A percentile compares a stretch with the other conserved stretches of the same genome.
Conservation (phyloP, 192 early-diverging fungal species). For the Endogone sp. region DNA sequence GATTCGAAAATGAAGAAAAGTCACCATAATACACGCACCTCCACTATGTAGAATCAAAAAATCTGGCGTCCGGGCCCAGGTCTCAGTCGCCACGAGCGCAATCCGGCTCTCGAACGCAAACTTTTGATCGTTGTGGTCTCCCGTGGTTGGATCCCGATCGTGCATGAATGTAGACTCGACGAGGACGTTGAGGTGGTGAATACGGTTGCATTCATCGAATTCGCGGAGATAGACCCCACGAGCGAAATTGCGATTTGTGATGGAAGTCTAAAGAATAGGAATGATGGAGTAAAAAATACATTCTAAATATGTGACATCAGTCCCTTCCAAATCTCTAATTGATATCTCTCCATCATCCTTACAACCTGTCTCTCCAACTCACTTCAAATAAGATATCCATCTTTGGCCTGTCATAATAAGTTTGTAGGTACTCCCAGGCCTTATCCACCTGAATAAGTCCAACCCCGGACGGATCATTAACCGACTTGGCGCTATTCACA, state of each 20-base stretch:
- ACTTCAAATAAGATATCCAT: constrained; percentile 71
- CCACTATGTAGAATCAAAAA: constrained; percentile 64
- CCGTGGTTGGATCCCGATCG: constrained; percentile 51
- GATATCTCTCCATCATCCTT: neutral
- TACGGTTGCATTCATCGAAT: constrained; percentile 59
- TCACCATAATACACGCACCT: constrained; percentile 30
- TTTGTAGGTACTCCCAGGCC: constrained; percentile 78
- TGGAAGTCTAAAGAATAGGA: constrained; percentile 12
- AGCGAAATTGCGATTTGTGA: constrained; percentile 31
- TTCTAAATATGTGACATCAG: neutral
- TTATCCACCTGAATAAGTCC: constrained; percentile 86
- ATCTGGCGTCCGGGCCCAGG: constrained; percentile 79
- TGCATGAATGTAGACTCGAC: constrained; percentile 60
- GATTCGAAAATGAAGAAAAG: neutral
- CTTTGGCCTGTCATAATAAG: constrained; percentile 44
- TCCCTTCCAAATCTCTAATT: neutral
- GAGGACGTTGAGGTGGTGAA: constrained; percentile 51
- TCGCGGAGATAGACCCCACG: constrained; percentile 92
- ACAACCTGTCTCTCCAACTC: constrained; percentile 11
- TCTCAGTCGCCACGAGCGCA: constrained; percentile 57
- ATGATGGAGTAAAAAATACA: neutral
- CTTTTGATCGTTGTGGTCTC: constrained; percentile 54
- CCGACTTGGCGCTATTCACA: constrained; percentile 65
- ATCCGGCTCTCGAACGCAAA: constrained; percentile 79
- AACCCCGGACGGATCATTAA: constrained; percentile 73